These are phyloP conservation scores for Gastrolobium bilobum DNA, from an alignment of 306 rosid genomes.

Conservation along the genomic window DNA sequence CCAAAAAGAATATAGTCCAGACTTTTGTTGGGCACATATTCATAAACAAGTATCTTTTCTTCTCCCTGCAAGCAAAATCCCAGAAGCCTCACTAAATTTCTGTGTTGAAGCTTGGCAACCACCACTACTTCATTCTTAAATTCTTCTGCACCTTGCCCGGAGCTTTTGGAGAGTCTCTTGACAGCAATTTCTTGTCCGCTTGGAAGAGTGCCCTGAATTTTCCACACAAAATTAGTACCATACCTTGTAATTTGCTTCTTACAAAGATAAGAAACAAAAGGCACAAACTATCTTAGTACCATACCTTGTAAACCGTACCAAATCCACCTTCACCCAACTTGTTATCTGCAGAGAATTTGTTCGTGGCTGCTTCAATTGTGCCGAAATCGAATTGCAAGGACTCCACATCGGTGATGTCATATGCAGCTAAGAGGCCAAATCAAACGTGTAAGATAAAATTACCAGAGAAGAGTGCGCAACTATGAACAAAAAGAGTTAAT, in stretches of 20 bases:
- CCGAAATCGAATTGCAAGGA: slow-evolving; percentile 58
- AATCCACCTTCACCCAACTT: slow-evolving; percentile 69
- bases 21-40: slow-evolving; percentile 61
- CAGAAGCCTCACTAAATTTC: slow-evolving; percentile 60
- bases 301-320: slow-evolving; percentile 66
- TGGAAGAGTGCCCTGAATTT: slow-evolving; percentile 57
- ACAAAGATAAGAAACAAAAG: not conserved
- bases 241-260: not conserved
- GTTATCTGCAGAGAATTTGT: slow-evolving; percentile 56
- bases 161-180: slow-evolving; percentile 63
- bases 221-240: not conserved
- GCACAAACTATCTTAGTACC: slow-evolving; percentile 20
- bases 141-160: slow-evolving; percentile 60
- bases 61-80: slow-evolving; percentile 66
- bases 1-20: slow-evolving; percentile 58
- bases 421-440: slow-evolving; percentile 36
- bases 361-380: slow-evolving; percentile 56
- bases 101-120: slow-evolving; percentile 65
- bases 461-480: not conserved
- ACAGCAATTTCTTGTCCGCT: slow-evolving; percentile 61
- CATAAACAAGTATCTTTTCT: slow-evolving; percentile 69
- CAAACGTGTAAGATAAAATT: not conserved
- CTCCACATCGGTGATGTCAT: slow-evolving; percentile 43
- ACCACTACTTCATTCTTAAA: slow-evolving; percentile 67
- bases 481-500: not conserved